Evolutionary conservation across 805 yeast species (phyloP).

Genomic region (Diddensiella caesifluorescens): DNA sequence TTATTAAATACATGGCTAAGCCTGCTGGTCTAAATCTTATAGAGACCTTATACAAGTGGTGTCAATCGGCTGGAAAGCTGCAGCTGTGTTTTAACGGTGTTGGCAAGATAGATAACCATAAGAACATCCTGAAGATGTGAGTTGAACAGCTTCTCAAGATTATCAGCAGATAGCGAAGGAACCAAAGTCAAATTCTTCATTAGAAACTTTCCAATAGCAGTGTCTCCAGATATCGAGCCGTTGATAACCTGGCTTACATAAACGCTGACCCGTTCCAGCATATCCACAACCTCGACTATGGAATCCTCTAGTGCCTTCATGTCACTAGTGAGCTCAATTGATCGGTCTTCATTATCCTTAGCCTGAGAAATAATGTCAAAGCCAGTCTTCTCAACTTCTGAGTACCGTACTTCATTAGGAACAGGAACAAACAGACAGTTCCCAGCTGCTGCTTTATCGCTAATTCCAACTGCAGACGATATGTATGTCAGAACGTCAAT

Average conservation of each 20-base stretch:
- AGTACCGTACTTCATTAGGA: slow-evolving; percentile 56
- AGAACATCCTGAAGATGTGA: slow-evolving; percentile 73
- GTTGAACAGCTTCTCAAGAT: slow-evolving; percentile 56
- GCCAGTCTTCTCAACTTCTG: slow-evolving; percentile 45
- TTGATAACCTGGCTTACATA: slow-evolving; percentile 30
- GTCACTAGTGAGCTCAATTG: slow-evolving; percentile 32
- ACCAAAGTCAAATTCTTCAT: slow-evolving; percentile 40
- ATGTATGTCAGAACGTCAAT: slow-evolving; percentile 59
- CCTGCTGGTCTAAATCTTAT: no score
- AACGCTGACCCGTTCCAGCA: slow-evolving; percentile 36
- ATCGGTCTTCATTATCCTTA: slow-evolving; percentile 30
- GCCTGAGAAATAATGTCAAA: slow-evolving; percentile 34
- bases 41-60: slow-evolving; percentile 45
- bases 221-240: slow-evolving; percentile 27
- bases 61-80: slow-evolving; percentile 73
- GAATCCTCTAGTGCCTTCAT: slow-evolving; percentile 31
- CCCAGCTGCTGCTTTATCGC: slow-evolving; percentile 32
- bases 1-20: no score
- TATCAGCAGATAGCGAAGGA: slow-evolving; percentile 41
- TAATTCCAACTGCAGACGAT: slow-evolving; percentile 67
- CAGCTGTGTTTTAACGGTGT: slow-evolving; percentile 78
- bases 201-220: slow-evolving; percentile 60
- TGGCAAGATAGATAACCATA: slow-evolving; percentile 75
- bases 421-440: slow-evolving; percentile 70
- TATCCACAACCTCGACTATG: slow-evolving; percentile 34